Conservation (phyloP, 2,329 filamentous ascomycete species). For the Phyllosticta citribraziliensis region DNA sequence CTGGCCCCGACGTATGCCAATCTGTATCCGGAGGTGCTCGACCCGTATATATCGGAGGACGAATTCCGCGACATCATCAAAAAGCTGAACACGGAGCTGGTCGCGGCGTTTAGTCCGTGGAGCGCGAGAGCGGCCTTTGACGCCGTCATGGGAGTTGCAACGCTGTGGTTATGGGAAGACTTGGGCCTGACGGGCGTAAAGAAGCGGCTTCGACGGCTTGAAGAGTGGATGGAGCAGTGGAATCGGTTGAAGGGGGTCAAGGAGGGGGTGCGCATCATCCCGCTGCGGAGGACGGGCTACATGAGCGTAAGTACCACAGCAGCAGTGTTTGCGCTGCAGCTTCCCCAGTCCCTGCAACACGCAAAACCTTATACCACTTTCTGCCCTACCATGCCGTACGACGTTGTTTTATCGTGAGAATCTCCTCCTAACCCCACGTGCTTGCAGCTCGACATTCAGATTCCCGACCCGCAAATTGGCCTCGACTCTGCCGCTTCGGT, state of each 20-base stretch:
- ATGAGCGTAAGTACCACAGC: slow-evolving; percentile 53
- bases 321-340: not conserved
- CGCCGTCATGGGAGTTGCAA: slow-evolving; percentile 65
- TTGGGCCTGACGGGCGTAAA: slow-evolving; percentile 70
- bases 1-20: slow-evolving; percentile 90
- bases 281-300: slow-evolving; percentile 74
- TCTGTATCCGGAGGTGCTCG: slow-evolving; percentile 89
- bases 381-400: not conserved
- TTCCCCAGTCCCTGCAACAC: not conserved
- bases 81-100: slow-evolving; percentile 67
- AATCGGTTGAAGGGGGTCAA: slow-evolving; percentile 56
- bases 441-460: slow-evolving; percentile 64
- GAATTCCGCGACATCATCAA: slow-evolving; percentile 78
- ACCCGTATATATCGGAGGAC: slow-evolving; percentile 73
- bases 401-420: not conserved
- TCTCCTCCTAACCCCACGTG: not conserved
- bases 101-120: slow-evolving; percentile 72
- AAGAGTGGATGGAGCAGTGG: slow-evolving; percentile 79
- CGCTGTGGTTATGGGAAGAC: slow-evolving; percentile 94
- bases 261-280: slow-evolving; percentile 62
- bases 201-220: slow-evolving; percentile 56
- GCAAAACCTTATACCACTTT: not conserved
- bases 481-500: slow-evolving; percentile 16
- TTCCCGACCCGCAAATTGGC: slow-evolving; percentile 63
- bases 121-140: slow-evolving; percentile 70